Evolutionary conservation across 352 stramenopile species (phyloP).

Genomic region (Peronosclerospora sorghi): DNA sequence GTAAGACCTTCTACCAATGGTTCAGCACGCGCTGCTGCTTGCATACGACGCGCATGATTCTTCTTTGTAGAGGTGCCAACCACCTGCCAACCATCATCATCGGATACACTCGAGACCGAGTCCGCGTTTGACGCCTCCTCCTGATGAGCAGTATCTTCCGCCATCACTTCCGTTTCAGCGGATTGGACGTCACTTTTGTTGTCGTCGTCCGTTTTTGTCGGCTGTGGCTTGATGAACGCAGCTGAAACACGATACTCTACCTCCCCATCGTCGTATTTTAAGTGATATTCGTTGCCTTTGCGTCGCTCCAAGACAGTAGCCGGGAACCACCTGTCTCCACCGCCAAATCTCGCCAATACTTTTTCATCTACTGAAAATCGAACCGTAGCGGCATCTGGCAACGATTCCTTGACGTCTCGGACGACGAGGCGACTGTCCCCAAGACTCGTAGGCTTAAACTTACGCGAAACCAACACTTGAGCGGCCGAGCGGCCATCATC

Average conservation of each 20-base stretch:
- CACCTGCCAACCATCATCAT: slow-evolving; percentile 65
- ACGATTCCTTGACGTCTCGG: slow-evolving; percentile 14
- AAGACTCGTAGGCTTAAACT: slow-evolving; percentile 51
- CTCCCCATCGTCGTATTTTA: slow-evolving; percentile 71
- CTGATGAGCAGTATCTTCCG: slow-evolving; percentile 6
- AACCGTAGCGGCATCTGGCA: slow-evolving; percentile 9
- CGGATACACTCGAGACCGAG: slow-evolving; percentile 17
- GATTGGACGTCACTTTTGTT: background rate
- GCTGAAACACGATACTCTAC: slow-evolving; percentile 59
- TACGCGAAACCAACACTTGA: slow-evolving; percentile 49
- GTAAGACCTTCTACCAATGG: slow-evolving; percentile 42
- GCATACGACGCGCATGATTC: slow-evolving; percentile 7
- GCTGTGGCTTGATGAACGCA: slow-evolving; percentile 28
- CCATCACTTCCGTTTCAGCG: slow-evolving; percentile 2
- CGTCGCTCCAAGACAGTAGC: slow-evolving; percentile 54
- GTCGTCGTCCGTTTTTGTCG: slow-evolving; percentile 9
- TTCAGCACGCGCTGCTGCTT: slow-evolving; percentile 6
- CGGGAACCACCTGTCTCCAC: slow-evolving; percentile 49
- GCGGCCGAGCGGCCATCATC: slow-evolving; percentile 47
- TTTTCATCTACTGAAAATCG: slow-evolving; percentile 31
- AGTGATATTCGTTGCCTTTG: slow-evolving; percentile 59
- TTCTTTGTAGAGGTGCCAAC: slow-evolving; percentile 29
- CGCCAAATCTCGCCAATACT: slow-evolving; percentile 52
- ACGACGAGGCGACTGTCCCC: slow-evolving; percentile 16
- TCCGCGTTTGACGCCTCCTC: slow-evolving; percentile 5